phyloP scores from a whole-genome alignment of 2,329 filamentous ascomycete species.

The Fusarium domesticum region DNA sequence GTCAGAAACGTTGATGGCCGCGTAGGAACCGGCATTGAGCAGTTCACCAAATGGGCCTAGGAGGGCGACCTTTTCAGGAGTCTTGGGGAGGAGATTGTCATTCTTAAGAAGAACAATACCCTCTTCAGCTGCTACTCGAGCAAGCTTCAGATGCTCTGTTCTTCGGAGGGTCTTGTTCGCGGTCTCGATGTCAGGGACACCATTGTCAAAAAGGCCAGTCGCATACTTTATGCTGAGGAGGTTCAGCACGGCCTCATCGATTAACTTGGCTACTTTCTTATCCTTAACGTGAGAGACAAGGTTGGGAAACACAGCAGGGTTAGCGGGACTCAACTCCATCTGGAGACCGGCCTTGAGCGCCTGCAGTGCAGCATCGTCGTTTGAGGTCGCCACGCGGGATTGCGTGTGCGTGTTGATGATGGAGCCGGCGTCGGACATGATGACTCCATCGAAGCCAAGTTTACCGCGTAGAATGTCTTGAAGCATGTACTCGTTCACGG shows the following conservation, averaged over 20 bases:
- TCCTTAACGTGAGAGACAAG: constrained; percentile 22
- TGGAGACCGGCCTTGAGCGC: constrained; percentile 29
- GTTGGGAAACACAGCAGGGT: constrained; percentile 21
- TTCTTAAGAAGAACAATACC: constrained; percentile 62
- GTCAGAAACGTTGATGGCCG: constrained; percentile 17
- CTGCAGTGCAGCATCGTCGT: constrained; percentile 25
- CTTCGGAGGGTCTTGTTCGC: constrained; percentile 16
- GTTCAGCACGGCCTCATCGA: constrained; percentile 27
- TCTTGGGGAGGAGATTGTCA: constrained; percentile 51
- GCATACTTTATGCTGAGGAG: constrained; percentile 32
- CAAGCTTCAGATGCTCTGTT: constrained; percentile 6
- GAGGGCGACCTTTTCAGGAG: constrained; percentile 29
- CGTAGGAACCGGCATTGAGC: constrained; percentile 19
- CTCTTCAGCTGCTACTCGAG: constrained; percentile 14
- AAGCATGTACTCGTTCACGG: constrained; percentile 32
- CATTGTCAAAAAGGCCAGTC: constrained; percentile 28
- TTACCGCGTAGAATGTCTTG: constrained; percentile 24
- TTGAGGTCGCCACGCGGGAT: constrained; percentile 29
- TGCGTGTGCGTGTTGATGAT: constrained; percentile 29
- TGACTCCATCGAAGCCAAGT: constrained; percentile 32
- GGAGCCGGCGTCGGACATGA: constrained; percentile 34
- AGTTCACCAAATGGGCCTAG: constrained; percentile 30
- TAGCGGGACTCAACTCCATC: constrained; percentile 29
- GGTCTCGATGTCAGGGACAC: constrained; percentile 19
- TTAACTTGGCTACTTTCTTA: constrained; percentile 18